Percentiles rank a stretch among this genome's conserved stretches.
phyloP scores from a whole-genome alignment of 345 rosid genomes.

The Eucalyptus sp. region DNA sequence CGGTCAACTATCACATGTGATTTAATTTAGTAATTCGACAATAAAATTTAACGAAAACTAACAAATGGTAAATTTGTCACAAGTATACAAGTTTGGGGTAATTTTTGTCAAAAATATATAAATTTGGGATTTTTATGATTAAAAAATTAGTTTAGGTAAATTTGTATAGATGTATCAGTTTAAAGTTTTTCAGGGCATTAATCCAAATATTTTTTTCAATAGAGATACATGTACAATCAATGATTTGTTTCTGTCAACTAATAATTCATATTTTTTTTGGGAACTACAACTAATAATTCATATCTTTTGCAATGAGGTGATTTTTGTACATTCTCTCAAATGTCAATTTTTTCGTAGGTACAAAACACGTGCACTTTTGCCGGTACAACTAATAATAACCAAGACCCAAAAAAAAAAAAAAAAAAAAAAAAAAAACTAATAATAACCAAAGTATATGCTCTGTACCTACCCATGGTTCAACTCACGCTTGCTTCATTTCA shows the following conservation, averaged over 20 bases:
- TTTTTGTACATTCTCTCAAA: not conserved
- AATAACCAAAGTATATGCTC: not conserved
- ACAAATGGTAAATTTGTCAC: fast-evolving
- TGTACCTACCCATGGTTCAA: not conserved
- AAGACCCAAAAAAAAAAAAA: not conserved
- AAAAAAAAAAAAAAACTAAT: not conserved
- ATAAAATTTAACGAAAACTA: fast-evolving
- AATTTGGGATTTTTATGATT: fast-evolving
- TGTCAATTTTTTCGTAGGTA: not conserved
- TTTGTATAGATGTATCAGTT: fast-evolving
- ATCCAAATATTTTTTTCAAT: not conserved
- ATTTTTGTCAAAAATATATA: fast-evolving
- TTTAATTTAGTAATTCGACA: too few relatives aligned
- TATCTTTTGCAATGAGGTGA: not conserved
- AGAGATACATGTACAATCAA: not conserved
- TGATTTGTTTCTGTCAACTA: not conserved
- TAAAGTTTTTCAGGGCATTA: fast-evolving
- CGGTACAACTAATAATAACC: not conserved
- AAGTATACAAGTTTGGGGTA: fast-evolving
- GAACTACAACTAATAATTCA: too few relatives aligned
- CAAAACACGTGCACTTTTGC: not conserved
- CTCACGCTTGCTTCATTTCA: not conserved
- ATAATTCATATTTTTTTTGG: too few relatives aligned
- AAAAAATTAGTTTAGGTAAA: too few relatives aligned
- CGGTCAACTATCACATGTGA: fast-evolving